Base-by-base conservation (phyloP, 148 eudicot species). In the Heliamphora exappendiculata region DNA sequence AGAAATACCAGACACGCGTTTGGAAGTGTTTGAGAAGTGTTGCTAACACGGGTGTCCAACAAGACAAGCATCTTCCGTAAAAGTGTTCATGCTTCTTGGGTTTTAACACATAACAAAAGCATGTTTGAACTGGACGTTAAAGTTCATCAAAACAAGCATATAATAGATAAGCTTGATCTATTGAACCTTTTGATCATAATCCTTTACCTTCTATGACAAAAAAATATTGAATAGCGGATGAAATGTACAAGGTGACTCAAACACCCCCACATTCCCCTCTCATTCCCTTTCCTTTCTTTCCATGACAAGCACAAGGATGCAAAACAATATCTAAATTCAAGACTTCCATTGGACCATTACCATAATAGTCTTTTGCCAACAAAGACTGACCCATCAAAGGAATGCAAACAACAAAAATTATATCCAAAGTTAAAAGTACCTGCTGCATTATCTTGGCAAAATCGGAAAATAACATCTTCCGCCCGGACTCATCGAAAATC, bases 391-490 rank as follows among this genome's bases (percentile, higher is more conserved):
- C 65, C 13, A 29, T 26, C 12, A 59, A 28, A 8, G 4, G 4
- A 59, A 44, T 36, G 58, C 45, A 3, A 77, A 42, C 31, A 39
- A 28, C 3, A 1, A 7, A 5, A 28, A 65, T 41, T 34, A 14
- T 34, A 31, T 8, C n/a, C 14, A 3, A 6, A 12, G n/a, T 3
- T 17, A 39, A 28, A 34, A 29, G 31, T 87, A 94, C 98, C 98
- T 92, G 94, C 62, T 91, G 92, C 94, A 91, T 92, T 79, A 95
- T 86, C 83, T 87, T 91, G 58, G 92, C 83, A 67, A 92, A 87
- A 57, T 92, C 89, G 0, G 94, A 84, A 62, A 78, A 86, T 64
- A 95, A 76, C 19, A 87, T 76, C 60, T 88, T 94, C 41, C 88
- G 84, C 16, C 98, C 91, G 5, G 94, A 71, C 36, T 95, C 97